A percentile compares a stretch with the other conserved stretches of the same genome.
Evolutionary conservation across 2,329 filamentous ascomycete species (phyloP).

Genomic region (Talaromyces sp.): DNA sequence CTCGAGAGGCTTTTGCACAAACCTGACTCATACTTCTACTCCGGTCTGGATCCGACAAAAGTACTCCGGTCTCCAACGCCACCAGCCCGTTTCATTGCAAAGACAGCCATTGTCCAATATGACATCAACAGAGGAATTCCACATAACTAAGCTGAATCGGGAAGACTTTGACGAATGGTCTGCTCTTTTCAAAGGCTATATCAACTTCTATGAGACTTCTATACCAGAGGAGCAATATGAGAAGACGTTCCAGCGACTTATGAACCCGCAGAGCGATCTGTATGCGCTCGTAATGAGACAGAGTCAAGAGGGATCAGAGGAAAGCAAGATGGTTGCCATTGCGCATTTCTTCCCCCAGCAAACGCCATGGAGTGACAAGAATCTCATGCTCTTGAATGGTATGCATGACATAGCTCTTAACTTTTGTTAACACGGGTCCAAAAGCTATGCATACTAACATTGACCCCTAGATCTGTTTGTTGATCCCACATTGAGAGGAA

Average conservation of each 20-base stretch:
- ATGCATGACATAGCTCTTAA: neutral
- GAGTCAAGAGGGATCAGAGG: neutral
- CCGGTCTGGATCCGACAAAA: no score
- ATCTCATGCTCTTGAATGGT: slow-evolving; percentile 5
- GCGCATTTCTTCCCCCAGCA: slow-evolving; percentile 13
- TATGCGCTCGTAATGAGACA: slow-evolving; percentile 8
- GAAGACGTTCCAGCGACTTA: slow-evolving; percentile 9
- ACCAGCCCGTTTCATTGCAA: no score
- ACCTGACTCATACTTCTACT: no score
- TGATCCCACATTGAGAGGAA: slow-evolving; percentile 9
- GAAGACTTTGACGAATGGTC: slow-evolving; percentile 10
- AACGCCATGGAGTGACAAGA: slow-evolving; percentile 12
- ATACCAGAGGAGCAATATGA: slow-evolving; percentile 9
- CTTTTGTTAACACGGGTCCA: no score
- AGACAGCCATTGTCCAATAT: neutral
- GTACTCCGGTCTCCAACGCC: no score
- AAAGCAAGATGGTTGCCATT: slow-evolving; percentile 10
- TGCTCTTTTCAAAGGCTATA: slow-evolving; percentile 5
- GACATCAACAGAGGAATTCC: neutral
- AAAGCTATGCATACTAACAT: neutral
- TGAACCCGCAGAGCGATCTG: slow-evolving; percentile 2
- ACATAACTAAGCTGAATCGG: slow-evolving; percentile 5
- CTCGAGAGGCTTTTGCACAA: no score
- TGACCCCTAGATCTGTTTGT: slow-evolving; percentile 9
- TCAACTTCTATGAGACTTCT: slow-evolving; percentile 8